Percentiles rank a stretch among this genome's conserved stretches.
Conservation (phyloP, 768 basidiomycete genomes). For the Russula compacta region DNA sequence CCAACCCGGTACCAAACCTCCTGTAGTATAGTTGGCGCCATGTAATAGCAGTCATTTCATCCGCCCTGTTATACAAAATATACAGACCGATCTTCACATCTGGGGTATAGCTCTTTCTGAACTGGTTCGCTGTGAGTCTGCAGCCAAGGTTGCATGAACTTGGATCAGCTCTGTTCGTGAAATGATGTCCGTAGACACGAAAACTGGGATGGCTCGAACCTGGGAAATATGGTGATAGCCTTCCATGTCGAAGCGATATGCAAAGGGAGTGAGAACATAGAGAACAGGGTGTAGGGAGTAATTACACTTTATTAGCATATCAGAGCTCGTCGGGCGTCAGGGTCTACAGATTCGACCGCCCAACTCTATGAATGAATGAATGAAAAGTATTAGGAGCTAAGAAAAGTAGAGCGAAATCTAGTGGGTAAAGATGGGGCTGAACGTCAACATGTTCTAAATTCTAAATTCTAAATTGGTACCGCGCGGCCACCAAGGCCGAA, state of each 20-base stretch:
- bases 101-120: no score
- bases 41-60: neutral
- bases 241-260: neutral
- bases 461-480: neutral
- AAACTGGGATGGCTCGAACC: neutral
- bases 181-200: neutral
- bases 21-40: conserved; percentile 41
- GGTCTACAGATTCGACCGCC: conserved; percentile 1
- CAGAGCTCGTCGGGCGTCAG: neutral
- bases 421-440: neutral
- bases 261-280: neutral
- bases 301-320: conserved; percentile 1
- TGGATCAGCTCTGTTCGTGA: neutral
- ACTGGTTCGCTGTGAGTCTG: neutral
- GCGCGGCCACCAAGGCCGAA: conserved; percentile 3
- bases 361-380: conserved; percentile 1
- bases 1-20: conserved; percentile 71
- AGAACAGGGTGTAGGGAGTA: neutral
- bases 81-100: no score
- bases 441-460: neutral
- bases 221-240: neutral
- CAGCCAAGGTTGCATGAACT: neutral
- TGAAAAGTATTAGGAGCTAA: neutral
- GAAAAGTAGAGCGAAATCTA: neutral
- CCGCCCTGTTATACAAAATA: neutral